Percentiles rank a stretch among this genome's conserved stretches.
Evolutionary conservation across 2,329 filamentous ascomycete species (phyloP).

Genomic region (Diaporthe sp.): DNA sequence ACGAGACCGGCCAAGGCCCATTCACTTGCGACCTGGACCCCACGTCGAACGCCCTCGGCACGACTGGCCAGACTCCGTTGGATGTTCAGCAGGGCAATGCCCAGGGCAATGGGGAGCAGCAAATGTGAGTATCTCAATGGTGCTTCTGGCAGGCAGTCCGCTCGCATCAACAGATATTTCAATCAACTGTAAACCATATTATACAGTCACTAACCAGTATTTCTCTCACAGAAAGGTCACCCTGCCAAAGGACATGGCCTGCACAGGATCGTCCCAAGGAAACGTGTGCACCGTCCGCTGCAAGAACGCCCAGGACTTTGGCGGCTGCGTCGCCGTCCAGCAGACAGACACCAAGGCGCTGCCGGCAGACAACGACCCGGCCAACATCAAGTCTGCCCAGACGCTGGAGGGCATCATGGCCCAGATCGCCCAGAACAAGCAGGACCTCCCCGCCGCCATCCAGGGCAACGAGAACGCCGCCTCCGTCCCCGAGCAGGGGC

Average conservation of each 20-base stretch:
- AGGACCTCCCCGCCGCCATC: slow-evolving; percentile 62
- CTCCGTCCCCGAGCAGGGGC: slow-evolving; percentile 44
- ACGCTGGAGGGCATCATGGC: slow-evolving; percentile 58
- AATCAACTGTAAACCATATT: no score
- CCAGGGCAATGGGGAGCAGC: slow-evolving; percentile 59
- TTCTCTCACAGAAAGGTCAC: slow-evolving; percentile 48
- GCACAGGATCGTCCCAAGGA: slow-evolving; percentile 66
- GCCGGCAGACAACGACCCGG: slow-evolving; percentile 53
- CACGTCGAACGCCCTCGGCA: slow-evolving; percentile 58
- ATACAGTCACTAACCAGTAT: slow-evolving; percentile 53
- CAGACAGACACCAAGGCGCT: slow-evolving; percentile 60
- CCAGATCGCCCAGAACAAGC: slow-evolving; percentile 64
- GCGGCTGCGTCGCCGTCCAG: slow-evolving; percentile 67
- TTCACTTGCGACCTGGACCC: slow-evolving; percentile 65
- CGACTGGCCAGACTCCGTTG: slow-evolving; percentile 58
- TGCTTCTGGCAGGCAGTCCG: neutral
- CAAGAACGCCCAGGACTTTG: slow-evolving; percentile 65
- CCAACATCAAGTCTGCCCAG: slow-evolving; percentile 59
- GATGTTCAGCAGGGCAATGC: slow-evolving; percentile 62
- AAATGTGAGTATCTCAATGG: slow-evolving; percentile 56
- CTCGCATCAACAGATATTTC: neutral
- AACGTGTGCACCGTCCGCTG: slow-evolving; percentile 69
- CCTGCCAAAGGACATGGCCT: slow-evolving; percentile 62
- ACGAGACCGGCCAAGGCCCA: slow-evolving; percentile 64
- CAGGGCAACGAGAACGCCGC: slow-evolving; percentile 57